Percentiles rank a stretch among this genome's conserved stretches.
These are phyloP conservation scores for Nicotiana sylvestris DNA, from an alignment of 257 asterid genomes.

Conservation along the genomic window DNA sequence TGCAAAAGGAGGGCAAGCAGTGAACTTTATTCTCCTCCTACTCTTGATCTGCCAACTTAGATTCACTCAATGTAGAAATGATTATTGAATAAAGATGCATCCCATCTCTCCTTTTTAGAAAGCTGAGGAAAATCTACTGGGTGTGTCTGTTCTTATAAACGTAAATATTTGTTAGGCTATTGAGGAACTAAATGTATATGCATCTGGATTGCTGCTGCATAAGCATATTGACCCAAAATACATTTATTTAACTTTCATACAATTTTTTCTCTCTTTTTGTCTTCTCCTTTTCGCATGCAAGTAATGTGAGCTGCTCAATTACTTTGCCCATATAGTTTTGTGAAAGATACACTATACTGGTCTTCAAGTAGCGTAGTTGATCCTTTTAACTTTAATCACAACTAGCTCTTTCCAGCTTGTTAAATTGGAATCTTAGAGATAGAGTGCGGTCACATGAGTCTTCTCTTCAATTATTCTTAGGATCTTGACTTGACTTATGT, in stretches of 20 bases:
- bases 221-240: not conserved
- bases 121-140: not conserved
- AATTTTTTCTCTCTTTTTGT: not conserved
- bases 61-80: not conserved
- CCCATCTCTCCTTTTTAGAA: not conserved
- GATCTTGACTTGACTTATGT: not conserved
- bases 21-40: not conserved
- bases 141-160: not conserved
- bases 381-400: not conserved
- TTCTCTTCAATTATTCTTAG: not conserved
- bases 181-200: not conserved
- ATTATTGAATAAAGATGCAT: not conserved
- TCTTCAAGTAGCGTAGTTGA: not conserved
- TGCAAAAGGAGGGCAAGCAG: not conserved
- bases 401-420: not conserved
- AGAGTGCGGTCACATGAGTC: not conserved
- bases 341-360: not conserved
- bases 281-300: not conserved
- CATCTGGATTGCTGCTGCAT: slow-evolving; percentile 1
- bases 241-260: not conserved
- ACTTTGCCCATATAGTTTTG: not conserved
- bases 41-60: not conserved
- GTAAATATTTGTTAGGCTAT: not conserved
- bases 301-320: not conserved
- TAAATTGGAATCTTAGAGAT: not conserved